Percentiles rank a stretch among this genome's conserved stretches.
phyloP scores from a whole-genome alignment of 345 rosid species.

The Gossypium thurberi region DNA sequence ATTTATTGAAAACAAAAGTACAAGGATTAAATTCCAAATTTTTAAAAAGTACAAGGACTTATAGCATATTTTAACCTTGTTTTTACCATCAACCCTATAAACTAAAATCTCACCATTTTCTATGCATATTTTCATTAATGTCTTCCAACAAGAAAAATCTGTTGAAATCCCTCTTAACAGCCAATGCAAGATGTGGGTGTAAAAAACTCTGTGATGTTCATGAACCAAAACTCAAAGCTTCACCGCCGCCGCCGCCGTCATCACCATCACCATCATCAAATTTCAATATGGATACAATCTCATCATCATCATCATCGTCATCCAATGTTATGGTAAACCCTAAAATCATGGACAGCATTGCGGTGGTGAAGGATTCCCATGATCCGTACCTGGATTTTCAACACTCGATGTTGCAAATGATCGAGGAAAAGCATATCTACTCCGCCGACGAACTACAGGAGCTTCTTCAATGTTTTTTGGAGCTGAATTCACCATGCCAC shows the following conservation, averaged over 20 bases:
- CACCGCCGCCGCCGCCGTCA: too few species aligned
- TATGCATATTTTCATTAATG: conserved; percentile 4
- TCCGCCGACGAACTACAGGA: conserved; percentile 33
- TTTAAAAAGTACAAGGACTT: too few species aligned
- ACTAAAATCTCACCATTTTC: too few species aligned
- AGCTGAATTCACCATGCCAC: conserved; percentile 39
- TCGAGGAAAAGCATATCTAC: conserved; percentile 40
- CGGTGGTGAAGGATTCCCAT: conserved; percentile 42
- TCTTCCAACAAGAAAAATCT: conserved; percentile 7
- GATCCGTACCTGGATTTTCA: conserved; percentile 47
- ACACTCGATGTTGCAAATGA: conserved; percentile 53
- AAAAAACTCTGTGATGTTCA: background rate
- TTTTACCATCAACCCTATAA: too few species aligned
- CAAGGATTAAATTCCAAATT: accelerated
- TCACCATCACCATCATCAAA: background rate
- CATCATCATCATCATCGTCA: background rate
- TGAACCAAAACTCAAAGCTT: conserved; percentile 20
- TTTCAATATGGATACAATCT: conserved; percentile 4
- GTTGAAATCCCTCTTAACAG: background rate
- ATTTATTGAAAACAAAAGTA: too few species aligned
- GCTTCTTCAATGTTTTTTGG: conserved; percentile 50
- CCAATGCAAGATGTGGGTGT: conserved; percentile 19
- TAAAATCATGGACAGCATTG: conserved; percentile 32
- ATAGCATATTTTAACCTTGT: too few species aligned
- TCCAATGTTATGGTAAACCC: conserved; percentile 18